Evolutionary conservation across 2,329 filamentous ascomycete genomes (phyloP).

Genomic region (Metarhizium anisopliae): DNA sequence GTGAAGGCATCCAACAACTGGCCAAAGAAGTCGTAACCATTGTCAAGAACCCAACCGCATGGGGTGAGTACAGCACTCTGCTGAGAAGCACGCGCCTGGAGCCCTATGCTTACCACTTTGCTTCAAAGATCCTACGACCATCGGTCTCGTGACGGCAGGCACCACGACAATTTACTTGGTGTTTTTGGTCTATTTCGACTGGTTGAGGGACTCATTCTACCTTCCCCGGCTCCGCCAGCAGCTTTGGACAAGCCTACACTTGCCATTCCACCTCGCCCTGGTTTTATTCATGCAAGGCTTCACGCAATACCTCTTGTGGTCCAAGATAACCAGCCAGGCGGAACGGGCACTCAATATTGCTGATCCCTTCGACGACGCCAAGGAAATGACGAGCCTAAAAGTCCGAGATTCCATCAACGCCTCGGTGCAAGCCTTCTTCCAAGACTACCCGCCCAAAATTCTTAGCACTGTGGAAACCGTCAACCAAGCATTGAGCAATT

Average conservation of each 20-base stretch:
- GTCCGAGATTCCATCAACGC: too few relatives aligned
- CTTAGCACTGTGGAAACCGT: too few relatives aligned
- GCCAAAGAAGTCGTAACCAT: conserved; percentile 40
- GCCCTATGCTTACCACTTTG: conserved; percentile 1
- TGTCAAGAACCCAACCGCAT: conserved; percentile 30
- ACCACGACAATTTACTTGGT: conserved; percentile 34
- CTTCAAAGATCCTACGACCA: conserved; percentile 17
- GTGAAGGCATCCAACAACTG: conserved; percentile 56
- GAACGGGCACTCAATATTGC: too few relatives aligned
- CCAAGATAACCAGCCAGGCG: conserved; percentile 19
- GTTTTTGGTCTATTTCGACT: conserved; percentile 46
- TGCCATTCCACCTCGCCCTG: conserved; percentile 54
- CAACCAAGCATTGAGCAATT: too few relatives aligned
- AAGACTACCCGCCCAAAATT: too few relatives aligned
- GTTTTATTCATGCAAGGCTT: conserved; percentile 55
- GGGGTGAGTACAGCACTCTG: conserved; percentile 22
- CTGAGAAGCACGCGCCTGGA: neutral
- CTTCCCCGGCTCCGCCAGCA: conserved; percentile 49
- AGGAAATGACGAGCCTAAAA: too few relatives aligned
- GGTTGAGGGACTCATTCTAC: conserved; percentile 51
- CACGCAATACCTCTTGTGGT: conserved; percentile 45
- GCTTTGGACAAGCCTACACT: conserved; percentile 48
- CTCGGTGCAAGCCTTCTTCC: too few relatives aligned
- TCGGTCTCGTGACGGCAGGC: conserved; percentile 30
- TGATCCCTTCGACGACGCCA: too few relatives aligned